phyloP scores from a whole-genome alignment of 352 stramenopile genomes.

The Saprolegnia parasitica region DNA sequence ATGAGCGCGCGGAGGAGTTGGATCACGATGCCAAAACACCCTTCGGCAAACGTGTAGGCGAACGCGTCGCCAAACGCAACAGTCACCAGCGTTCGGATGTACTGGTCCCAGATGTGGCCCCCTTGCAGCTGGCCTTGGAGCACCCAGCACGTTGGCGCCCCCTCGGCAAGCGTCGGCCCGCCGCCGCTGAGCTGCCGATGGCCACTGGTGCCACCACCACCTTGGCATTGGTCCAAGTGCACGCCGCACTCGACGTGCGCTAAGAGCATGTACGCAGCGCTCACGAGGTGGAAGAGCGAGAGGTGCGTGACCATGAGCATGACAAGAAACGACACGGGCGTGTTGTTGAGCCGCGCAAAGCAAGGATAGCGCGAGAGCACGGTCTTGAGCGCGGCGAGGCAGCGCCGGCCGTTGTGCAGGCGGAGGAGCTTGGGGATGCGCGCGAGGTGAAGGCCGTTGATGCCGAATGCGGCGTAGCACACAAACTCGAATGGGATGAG shows the following conservation, averaged over 20 bases:
- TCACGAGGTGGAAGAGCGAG: slow-evolving; percentile 51
- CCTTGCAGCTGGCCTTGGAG: slow-evolving; percentile 21
- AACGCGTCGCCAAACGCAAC: slow-evolving; percentile 24
- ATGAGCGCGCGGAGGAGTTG: slow-evolving; percentile 23
- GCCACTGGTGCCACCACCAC: not conserved
- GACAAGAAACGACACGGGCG: slow-evolving; percentile 41
- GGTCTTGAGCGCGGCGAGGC: slow-evolving; percentile 39
- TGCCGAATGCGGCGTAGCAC: slow-evolving; percentile 33
- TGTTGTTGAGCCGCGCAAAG: slow-evolving; percentile 54
- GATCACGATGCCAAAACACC: slow-evolving; percentile 20
- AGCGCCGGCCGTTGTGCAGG: slow-evolving; percentile 40
- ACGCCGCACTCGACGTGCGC: slow-evolving; percentile 54
- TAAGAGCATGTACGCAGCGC: slow-evolving; percentile 68
- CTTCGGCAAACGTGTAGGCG: slow-evolving; percentile 16
- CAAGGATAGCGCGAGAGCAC: slow-evolving; percentile 49
- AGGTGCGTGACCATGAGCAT: slow-evolving; percentile 45
- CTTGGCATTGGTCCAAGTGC: slow-evolving; percentile 43
- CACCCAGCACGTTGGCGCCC: slow-evolving; percentile 17
- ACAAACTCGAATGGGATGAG: slow-evolving; percentile 55
- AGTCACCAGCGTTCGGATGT: slow-evolving; percentile 25
- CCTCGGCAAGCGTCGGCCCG: not conserved
- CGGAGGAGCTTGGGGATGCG: slow-evolving; percentile 58
- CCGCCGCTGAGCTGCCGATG: not conserved
- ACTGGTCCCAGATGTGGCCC: slow-evolving; percentile 14
- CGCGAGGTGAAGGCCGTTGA: slow-evolving; percentile 56